Base-by-base conservation (phyloP, 345 rosid genomes). In the Barbarea vulgaris region DNA sequence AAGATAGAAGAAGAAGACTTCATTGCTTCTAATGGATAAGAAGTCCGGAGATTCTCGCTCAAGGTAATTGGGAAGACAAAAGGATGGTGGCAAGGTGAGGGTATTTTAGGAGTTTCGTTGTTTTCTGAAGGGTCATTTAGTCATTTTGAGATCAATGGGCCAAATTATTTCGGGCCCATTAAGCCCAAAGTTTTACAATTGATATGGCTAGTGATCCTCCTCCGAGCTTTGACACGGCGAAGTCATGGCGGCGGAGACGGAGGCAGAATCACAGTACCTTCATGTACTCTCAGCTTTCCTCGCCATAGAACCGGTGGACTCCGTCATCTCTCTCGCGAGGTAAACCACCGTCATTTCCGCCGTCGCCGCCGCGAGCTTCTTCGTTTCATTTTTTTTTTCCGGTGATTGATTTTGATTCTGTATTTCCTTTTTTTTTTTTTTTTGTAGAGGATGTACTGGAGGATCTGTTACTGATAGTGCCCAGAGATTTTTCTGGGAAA, bases 401-500 rank as follows among this genome's bases (percentile, higher is more conserved):
- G 53, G 34, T 53, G 44, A 25, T 54, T 77, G 18, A 55, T 70
- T 48, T 57, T 63, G 19, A 31, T 36, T 61, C 37, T 42, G 2
- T 41, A 1, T 70, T 42, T 30, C 0, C 28, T 30, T 44, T 34
- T 28, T 24, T 12, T 13, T 51, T 30, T 44, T 34, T 28, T 24
- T 12, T 13, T 51, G 50, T 42, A 91, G 96, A 80, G 78, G 10
- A 5, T 88, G 87, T 14, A 88, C 83, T 4, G 94, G 90, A 64
- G 95, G 96, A 19, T 67, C 75, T 41, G 67, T 91, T 25, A 79
- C 94, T 7, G 90, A 77, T 75, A 60, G 60, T 5, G 84, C 82
- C 14, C 97, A 91, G 83, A 88, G 77, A 69, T 87, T 91, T 70
- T 56, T 89, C 61, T 87, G 94, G 97, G 88, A 86, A 30, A 64